Evolutionary conservation across 257 asterid genomes (phyloP), one percentile per base, ranked within the genome.

Genomic region (Buddleja alternifolia): DNA sequence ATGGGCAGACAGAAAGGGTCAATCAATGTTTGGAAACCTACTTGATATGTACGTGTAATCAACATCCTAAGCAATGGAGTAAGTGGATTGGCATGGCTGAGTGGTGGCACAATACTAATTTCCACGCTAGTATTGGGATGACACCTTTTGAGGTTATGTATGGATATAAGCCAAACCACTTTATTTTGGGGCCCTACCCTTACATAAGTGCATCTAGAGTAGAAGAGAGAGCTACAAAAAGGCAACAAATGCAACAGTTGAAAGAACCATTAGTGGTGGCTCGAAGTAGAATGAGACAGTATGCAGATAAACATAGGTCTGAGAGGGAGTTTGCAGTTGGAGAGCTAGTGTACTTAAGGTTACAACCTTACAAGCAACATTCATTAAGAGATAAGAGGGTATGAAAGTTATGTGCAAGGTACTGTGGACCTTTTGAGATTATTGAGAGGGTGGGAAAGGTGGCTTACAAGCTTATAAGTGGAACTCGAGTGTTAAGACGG

Each of bases 81-180:
- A 44, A 15, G n/a, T 69, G 57, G 46, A 0, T 71, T 6, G 8
- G 63, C 0, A 0, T 70, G 7, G 60, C 60, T 7, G 58, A 75
- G 20, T 52, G 21, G 19, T 63, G 58, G 72, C 46, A 63, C 3
- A 63, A 56, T 7, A 75, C 73, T 9, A 14, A 21, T 3, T 39
- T 5, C 3, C 76, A 70, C 34, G 3, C 16, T 3, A 6, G 53
- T 9, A 8, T 12, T 11, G 4, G n/a, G 34, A 2, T 71, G n/a
- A n/a, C n/a, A n/a, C n/a, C n/a, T n/a, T n/a, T n/a, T n/a, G n/a
- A n/a, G n/a, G n/a, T n/a, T n/a, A 67, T 8, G 5, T 45, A 0
- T 10, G 7, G 0, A 8, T 12, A 17, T 7, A 20, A 44, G 0
- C 75, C 71, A 12, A 7, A 45, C 0, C n/a, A 10, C 0, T 1